Conservation (phyloP, 495 filamentous ascomycete species). For the Eremomyces bilateralis region DNA sequence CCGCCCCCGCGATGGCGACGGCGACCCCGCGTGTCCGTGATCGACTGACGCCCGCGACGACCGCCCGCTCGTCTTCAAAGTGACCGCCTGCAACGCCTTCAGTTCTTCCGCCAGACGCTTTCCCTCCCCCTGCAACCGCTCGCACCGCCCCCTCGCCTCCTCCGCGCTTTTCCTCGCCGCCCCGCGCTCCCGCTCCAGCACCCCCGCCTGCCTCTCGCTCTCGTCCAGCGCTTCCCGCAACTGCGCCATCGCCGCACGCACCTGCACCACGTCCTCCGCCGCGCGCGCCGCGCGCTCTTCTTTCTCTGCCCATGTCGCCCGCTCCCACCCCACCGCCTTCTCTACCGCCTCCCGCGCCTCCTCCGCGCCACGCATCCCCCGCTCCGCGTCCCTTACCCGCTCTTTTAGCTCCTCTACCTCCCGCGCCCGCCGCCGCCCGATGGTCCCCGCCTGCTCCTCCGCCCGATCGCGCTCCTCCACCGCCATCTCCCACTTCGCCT, state of each 20-base stretch:
- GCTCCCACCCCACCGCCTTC: slow-evolving; percentile 59
- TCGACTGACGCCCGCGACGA: slow-evolving; percentile 37
- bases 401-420: slow-evolving; percentile 74
- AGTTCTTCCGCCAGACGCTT: slow-evolving; percentile 31
- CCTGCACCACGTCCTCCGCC: slow-evolving; percentile 46
- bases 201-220: slow-evolving; percentile 62
- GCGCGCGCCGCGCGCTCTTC: slow-evolving; percentile 46
- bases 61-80: slow-evolving; percentile 24
- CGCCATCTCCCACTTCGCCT: slow-evolving; percentile 67
- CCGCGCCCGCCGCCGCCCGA: slow-evolving; percentile 49
- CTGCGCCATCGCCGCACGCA: slow-evolving; percentile 54
- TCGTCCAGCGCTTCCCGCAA: slow-evolving; percentile 65
- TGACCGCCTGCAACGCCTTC: slow-evolving; percentile 15
- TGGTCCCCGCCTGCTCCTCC: slow-evolving; percentile 68
- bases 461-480: slow-evolving; percentile 81
- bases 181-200: slow-evolving; percentile 57
- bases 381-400: slow-evolving; percentile 60
- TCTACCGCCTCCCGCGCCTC: slow-evolving; percentile 44
- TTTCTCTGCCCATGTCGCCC: slow-evolving; percentile 46
- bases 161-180: slow-evolving; percentile 58
- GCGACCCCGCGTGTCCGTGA: slow-evolving; percentile 3
- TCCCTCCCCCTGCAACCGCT: slow-evolving; percentile 58
- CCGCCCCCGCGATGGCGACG: slow-evolving; percentile 7
- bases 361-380: slow-evolving; percentile 41
- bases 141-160: slow-evolving; percentile 49